phyloP scores from a whole-genome alignment of 2,329 filamentous ascomycete species.

The Truncatella angustata region DNA sequence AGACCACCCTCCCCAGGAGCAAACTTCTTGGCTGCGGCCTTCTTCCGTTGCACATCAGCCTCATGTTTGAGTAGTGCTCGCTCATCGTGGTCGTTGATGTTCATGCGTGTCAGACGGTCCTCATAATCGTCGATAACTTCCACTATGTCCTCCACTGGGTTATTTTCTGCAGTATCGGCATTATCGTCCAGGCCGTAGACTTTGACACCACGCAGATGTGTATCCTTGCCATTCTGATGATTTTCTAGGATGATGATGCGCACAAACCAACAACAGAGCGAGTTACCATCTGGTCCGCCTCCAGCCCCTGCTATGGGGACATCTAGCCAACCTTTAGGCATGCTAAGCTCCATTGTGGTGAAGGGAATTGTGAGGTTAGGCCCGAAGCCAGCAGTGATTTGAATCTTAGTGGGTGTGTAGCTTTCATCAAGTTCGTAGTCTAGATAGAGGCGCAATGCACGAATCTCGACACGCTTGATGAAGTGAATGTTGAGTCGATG shows the following conservation, averaged over 20 bases:
- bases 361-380: slow-evolving; percentile 91
- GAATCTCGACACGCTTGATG: slow-evolving; percentile 77
- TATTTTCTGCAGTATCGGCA: slow-evolving; percentile 36
- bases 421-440: slow-evolving; percentile 93
- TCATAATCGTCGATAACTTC: slow-evolving; percentile 29
- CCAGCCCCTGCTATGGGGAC: slow-evolving; percentile 60
- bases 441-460: slow-evolving; percentile 77
- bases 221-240: slow-evolving; percentile 98
- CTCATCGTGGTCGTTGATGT: slow-evolving; percentile 30
- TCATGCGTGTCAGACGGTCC: slow-evolving; percentile 23
- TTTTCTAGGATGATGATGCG: slow-evolving; percentile 93
- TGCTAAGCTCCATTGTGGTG: slow-evolving; percentile 72
- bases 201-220: slow-evolving; percentile 91
- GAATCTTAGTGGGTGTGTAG: slow-evolving; percentile 92
- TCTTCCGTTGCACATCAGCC: slow-evolving; percentile 27
- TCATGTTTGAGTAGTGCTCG: slow-evolving; percentile 28
- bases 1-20: slow-evolving; percentile 32
- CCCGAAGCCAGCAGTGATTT: slow-evolving; percentile 84
- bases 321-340: slow-evolving; percentile 87
- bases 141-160: slow-evolving; percentile 32
- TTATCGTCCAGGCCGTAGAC: slow-evolving; percentile 64
- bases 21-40: slow-evolving; percentile 25
- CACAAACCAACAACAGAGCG: slow-evolving; percentile 83
- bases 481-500: slow-evolving; percentile 84
- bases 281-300: slow-evolving; percentile 64